A percentile compares a stretch with the other conserved stretches of the same genome.
These are phyloP conservation scores for Arctostaphylos glauca DNA, from an alignment of 148 eudicot genomes.

Conservation along the genomic window DNA sequence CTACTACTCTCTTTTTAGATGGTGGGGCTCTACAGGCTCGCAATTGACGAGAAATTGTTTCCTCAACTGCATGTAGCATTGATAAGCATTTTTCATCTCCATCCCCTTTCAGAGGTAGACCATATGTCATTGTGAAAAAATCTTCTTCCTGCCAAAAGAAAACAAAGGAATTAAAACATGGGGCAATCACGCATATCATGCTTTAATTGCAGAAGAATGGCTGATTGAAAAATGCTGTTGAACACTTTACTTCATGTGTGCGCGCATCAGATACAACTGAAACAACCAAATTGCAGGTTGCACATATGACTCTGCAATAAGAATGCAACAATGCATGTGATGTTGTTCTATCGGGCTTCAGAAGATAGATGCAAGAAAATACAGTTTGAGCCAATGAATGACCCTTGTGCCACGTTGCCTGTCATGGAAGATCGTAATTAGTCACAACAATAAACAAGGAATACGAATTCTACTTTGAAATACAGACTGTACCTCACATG, in stretches of 20 bases:
- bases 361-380: conserved; percentile 85
- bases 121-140: conserved; percentile 81
- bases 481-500: conserved; percentile 78
- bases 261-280: conserved; percentile 90
- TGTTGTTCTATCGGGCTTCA: conserved; percentile 83
- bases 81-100: conserved; percentile 88
- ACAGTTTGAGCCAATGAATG: conserved; percentile 94
- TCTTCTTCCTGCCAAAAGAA: conserved; percentile 77
- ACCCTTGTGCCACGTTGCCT: conserved; percentile 99
- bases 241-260: conserved; percentile 94
- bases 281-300: conserved; percentile 86
- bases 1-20: conserved; percentile 59
- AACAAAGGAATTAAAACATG: conserved; percentile 19
- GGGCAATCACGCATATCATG: neutral
- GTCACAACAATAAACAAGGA: neutral
- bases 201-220: neutral
- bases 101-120: conserved; percentile 78
- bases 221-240: conserved; percentile 31
- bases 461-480: neutral
- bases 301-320: conserved; percentile 69
- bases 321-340: conserved; percentile 81
- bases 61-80: conserved; percentile 81
- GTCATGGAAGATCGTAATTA: conserved; percentile 34
- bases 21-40: conserved; percentile 81
- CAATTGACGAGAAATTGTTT: conserved; percentile 83